Evolutionary conservation across 306 rosid genomes (phyloP).

Genomic region (Acacia acuminata): DNA sequence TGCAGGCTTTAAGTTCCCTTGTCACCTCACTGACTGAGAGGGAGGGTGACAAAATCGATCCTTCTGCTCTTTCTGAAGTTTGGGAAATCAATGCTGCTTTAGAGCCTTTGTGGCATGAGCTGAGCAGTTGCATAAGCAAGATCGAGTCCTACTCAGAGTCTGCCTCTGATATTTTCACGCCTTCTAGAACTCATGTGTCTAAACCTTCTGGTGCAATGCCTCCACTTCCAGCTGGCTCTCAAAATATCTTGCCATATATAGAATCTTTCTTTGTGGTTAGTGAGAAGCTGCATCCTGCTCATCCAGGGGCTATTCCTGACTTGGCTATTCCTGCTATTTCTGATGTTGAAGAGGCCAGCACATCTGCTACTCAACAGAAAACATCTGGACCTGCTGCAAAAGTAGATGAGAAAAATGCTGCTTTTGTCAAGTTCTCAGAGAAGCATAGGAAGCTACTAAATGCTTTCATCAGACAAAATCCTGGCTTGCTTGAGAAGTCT

Average conservation of each 20-base stretch:
- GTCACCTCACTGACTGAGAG: slow-evolving; percentile 61
- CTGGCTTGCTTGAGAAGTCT: slow-evolving; percentile 93
- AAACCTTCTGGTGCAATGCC: slow-evolving; percentile 74
- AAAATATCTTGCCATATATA: slow-evolving; percentile 86
- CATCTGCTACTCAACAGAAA: slow-evolving; percentile 65
- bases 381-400: slow-evolving; percentile 52
- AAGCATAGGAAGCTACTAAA: slow-evolving; percentile 90
- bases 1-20: slow-evolving; percentile 92
- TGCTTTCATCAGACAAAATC: slow-evolving; percentile 94
- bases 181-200: slow-evolving; percentile 58
- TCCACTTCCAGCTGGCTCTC: slow-evolving; percentile 92
- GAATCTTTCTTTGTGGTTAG: slow-evolving; percentile 95
- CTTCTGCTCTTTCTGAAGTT: slow-evolving; percentile 62
- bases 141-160: slow-evolving; percentile 85
- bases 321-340: slow-evolving; percentile 57
- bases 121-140: slow-evolving; percentile 90
- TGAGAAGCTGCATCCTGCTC: slow-evolving; percentile 91
- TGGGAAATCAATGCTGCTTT: slow-evolving; percentile 80
- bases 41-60: slow-evolving; percentile 53
- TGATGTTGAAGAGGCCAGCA: slow-evolving; percentile 72
- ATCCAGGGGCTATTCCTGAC: slow-evolving; percentile 67
- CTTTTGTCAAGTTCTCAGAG: slow-evolving; percentile 89
- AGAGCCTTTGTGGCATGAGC: slow-evolving; percentile 92
- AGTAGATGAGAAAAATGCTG: slow-evolving; percentile 78
- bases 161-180: slow-evolving; percentile 50